These are phyloP conservation scores for Termitomyces sp. DNA, from an alignment of 768 basidiomycete genomes.

Conservation along the genomic window DNA sequence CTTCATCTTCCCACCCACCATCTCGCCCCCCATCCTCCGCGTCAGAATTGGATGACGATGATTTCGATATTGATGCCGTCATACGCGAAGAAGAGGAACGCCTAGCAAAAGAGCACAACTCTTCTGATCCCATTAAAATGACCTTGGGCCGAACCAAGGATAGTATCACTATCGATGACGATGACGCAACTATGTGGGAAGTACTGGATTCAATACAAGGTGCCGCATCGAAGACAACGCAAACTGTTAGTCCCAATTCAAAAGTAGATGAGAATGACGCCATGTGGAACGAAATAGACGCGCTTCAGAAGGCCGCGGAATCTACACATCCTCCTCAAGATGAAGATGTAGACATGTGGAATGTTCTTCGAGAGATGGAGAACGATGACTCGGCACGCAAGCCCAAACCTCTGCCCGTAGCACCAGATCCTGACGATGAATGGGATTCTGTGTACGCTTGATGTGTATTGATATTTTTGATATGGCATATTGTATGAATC, in stretches of 20 bases:
- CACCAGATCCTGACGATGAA: conserved; percentile 33
- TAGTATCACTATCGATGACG: conserved; percentile 18
- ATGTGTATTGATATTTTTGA: conserved; percentile 1
- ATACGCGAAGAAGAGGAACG: conserved; percentile 39
- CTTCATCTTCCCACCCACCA: conserved; percentile 26
- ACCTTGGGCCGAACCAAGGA: not conserved
- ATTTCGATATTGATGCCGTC: conserved; percentile 46
- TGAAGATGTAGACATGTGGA: conserved; percentile 77
- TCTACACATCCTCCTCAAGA: conserved; percentile 1
- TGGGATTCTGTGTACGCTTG: conserved; percentile 65
- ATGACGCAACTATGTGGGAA: conserved; percentile 69
- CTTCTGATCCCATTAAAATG: not conserved
- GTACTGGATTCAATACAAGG: conserved; percentile 42
- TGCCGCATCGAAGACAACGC: not conserved
- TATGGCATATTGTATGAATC: conserved; percentile 1
- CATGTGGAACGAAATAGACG: conserved; percentile 23
- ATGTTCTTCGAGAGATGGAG: conserved; percentile 55
- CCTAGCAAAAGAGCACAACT: conserved; percentile 14
- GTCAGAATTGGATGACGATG: conserved; percentile 33
- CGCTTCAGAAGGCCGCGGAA: conserved; percentile 1
- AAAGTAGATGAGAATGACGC: conserved; percentile 9
- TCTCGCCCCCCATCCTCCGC: conserved; percentile 37
- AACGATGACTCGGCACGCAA: not conserved
- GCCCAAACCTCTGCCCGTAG: conserved; percentile 4
- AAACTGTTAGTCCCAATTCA: not conserved